phyloP scores from a whole-genome alignment of 2,329 filamentous ascomycete species.

The Aspergillus chevalieri region DNA sequence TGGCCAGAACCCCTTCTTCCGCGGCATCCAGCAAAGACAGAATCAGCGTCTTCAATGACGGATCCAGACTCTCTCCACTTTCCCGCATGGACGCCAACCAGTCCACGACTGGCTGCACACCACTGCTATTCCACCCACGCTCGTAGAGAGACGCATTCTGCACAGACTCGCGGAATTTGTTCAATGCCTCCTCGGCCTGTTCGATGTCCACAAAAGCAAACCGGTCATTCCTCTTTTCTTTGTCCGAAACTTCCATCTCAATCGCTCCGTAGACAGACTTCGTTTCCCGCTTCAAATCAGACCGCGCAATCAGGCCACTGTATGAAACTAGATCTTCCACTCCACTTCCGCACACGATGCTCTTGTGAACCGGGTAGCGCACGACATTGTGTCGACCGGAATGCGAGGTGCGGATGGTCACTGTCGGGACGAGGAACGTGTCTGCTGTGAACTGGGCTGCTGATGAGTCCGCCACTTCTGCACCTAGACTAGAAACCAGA shows the following conservation, averaged over 20 bases:
- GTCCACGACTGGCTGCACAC: constrained; percentile 56
- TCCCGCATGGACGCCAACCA: constrained; percentile 51
- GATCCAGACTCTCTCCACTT: constrained; percentile 52
- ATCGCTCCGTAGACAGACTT: constrained; percentile 32
- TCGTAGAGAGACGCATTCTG: constrained; percentile 67
- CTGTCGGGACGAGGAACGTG: constrained; percentile 65
- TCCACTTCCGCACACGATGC: constrained; percentile 67
- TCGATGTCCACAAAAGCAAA: constrained; percentile 57
- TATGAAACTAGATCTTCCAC: constrained; percentile 55
- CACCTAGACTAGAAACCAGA: constrained; percentile 49
- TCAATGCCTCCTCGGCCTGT: constrained; percentile 57
- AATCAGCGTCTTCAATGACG: constrained; percentile 61
- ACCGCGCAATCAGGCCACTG: constrained; percentile 24
- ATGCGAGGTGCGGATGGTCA: constrained; percentile 62
- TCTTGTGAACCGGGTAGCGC: constrained; percentile 77
- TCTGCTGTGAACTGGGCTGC: constrained; percentile 50
- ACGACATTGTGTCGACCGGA: constrained; percentile 61
- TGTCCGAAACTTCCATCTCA: constrained; percentile 44
- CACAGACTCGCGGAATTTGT: constrained; percentile 62
- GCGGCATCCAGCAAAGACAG: constrained; percentile 54
- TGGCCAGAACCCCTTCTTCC: constrained; percentile 23
- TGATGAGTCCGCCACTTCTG: constrained; percentile 42
- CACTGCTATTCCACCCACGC: constrained; percentile 66
- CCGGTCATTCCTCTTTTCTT: constrained; percentile 13
- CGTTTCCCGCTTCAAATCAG: constrained; percentile 24